Base-by-base conservation (phyloP, 2,329 filamentous ascomycete genomes). In the Alternaria postmessia region DNA sequence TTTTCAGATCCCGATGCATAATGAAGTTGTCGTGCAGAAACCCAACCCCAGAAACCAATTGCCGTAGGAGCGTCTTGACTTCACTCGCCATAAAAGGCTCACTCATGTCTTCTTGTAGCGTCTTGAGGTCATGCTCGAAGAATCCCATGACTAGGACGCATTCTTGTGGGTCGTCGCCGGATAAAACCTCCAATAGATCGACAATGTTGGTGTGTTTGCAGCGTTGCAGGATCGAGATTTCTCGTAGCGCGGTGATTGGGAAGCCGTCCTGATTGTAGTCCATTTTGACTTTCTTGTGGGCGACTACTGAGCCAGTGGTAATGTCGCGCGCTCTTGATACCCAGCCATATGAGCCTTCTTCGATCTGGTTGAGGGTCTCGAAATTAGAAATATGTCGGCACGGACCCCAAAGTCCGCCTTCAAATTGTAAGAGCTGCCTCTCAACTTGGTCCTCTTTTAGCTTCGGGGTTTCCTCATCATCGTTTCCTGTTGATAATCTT, bases 61-160 rank as follows among this genome's bases (percentile, higher is more conserved):
- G 95, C 1, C 89, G 84, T 56, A 98, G 85, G 24, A 99, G 86
- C 1, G 92, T 94, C 79, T 99, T 99, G 74, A 93, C 88, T 79
- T 99, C 95, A 42, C 92, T 96, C 1, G 92, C 90, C 57, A 96
- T 86, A 77, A 99, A 99, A 0, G 94, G 93, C 75, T 97, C 92
- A 53, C 90, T 87, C 93, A 98, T 97, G 75, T 96, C 92, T 78
- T 96, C 92, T 65, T 97, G 91, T 58, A 99, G 86, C 56, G 91
- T 92, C 80, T 96, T 96, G 58, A 99, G 88, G 75, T 99, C 95
- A 83, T 99, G 95, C 82, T 98, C 94, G 72, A 97, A 85, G 79
- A 98, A 99, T 75, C 97, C 94, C 85, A 99, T 94, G 64, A 98
- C 95, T 58, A 99, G 88, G 78, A 93, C 96, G 67, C 97, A 90